Evolutionary conservation across 768 basidiomycete genomes (phyloP), one percentile per base, ranked within the genome.

Genomic region (Pleurotus cornucopiae): DNA sequence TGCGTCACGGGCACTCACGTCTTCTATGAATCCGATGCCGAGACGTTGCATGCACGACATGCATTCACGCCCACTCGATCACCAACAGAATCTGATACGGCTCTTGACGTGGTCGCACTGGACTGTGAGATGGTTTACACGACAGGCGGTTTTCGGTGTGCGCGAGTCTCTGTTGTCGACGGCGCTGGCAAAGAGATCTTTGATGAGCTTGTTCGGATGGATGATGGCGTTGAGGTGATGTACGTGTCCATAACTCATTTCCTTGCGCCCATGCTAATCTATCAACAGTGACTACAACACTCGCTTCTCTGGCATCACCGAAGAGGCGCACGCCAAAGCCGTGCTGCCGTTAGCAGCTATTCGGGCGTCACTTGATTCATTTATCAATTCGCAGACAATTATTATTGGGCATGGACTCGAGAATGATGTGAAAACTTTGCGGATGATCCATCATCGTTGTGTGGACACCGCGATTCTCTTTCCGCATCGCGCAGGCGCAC

Each of bases 81-180:
- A 26, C 57, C 46, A 49, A 52, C 52, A 39, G 20, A 38, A 23
- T 52, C 66, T 74, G 48, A 65, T 64, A 62, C 63, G 1, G 74
- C 80, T 1, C 71, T 92, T 45, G 90, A 94, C 56, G 81, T 98
- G 3, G 90, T 86, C 4, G 92, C 92, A 0, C 75, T 98, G 49
- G 97, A 99, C 68, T 98, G 97, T 66, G 97, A 99, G 71, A 94
- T 98, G 91, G 78, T 98, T 6, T 94, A 95, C 72, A 90, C 93
- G 0, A 98, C 95, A 0, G 91, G 89, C 4, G 97, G 97, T 0
- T 84, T 93, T 80, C 85, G 88, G 18, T 84, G 97, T 3, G 96
- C 94, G 2, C 82, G 97, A 3, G 85, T 97, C 2, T 97, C 95
- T 0, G 83, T 96, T 5, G 83, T 98, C 1, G 89, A 96, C 65